phyloP scores from a whole-genome alignment of 2,329 filamentous ascomycete species.

The Aureobasidium mangrovei region DNA sequence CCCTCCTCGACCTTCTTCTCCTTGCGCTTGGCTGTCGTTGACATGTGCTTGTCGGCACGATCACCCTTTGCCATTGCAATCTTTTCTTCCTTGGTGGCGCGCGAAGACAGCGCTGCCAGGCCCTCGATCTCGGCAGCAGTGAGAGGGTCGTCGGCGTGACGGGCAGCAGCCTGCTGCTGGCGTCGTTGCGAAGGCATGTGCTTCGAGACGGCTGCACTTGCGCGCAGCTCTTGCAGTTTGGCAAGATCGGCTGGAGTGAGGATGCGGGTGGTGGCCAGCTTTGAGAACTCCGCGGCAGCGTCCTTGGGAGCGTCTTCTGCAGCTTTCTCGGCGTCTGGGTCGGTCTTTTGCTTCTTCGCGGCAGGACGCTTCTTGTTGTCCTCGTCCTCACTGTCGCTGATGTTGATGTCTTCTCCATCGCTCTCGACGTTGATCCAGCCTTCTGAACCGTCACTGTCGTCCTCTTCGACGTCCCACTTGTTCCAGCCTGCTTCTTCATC shows the following conservation, averaged over 20 bases:
- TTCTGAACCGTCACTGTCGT: conserved; percentile 52
- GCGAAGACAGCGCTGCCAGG: conserved; percentile 65
- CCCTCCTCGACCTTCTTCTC: conserved; percentile 80
- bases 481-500: conserved; percentile 46
- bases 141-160: conserved; percentile 77
- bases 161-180: conserved; percentile 31
- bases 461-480: conserved; percentile 54
- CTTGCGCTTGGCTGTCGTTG: conserved; percentile 72
- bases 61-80: conserved; percentile 75
- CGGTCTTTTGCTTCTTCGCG: conserved; percentile 54
- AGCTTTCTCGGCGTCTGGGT: conserved; percentile 23
- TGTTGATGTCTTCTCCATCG: conserved; percentile 66
- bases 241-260: conserved; percentile 93
- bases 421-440: conserved; percentile 89
- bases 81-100: conserved; percentile 82
- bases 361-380: conserved; percentile 40
- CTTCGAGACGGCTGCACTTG: conserved; percentile 62
- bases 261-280: conserved; percentile 84
- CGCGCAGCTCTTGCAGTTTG: conserved; percentile 81
- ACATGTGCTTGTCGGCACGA: conserved; percentile 64
- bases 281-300: conserved; percentile 40
- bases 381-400: conserved; percentile 66
- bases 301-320: conserved; percentile 34
- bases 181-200: conserved; percentile 37
- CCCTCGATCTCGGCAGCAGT: conserved; percentile 90